Percentiles rank a stretch among this genome's conserved stretches.
These are phyloP conservation scores for Pseudopediastrum boryanum DNA, from an alignment of 139 green algal genomes.

Conservation along the genomic window DNA sequence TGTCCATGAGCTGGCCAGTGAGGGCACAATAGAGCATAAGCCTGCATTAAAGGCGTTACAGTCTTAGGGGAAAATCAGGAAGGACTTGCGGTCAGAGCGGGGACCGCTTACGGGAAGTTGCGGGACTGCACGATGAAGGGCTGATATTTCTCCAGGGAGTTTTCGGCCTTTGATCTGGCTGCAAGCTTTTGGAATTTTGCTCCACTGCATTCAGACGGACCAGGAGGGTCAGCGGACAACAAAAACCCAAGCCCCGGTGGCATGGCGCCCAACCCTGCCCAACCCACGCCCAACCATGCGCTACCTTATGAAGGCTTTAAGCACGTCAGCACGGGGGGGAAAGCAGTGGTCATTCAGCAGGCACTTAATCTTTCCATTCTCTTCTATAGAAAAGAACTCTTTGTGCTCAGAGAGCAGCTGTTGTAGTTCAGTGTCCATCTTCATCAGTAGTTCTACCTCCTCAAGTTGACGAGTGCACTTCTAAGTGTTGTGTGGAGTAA, in stretches of 20 bases:
- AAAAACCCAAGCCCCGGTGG: background rate
- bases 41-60: slow-evolving; percentile 29
- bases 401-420: slow-evolving; percentile 16
- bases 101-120: slow-evolving; percentile 73
- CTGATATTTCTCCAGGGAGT: slow-evolving; percentile 70
- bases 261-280: background rate
- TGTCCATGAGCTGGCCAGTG: slow-evolving; percentile 78
- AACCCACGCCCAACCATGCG: no score
- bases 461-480: no score
- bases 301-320: slow-evolving; percentile 46
- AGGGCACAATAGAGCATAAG: slow-evolving; percentile 81
- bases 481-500: no score
- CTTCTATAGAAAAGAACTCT: slow-evolving; percentile 34
- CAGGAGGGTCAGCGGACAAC: background rate
- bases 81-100: background rate
- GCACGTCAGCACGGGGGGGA: slow-evolving; percentile 35
- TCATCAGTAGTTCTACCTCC: no score
- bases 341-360: slow-evolving; percentile 56
- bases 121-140: slow-evolving; percentile 73
- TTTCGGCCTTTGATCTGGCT: slow-evolving; percentile 49
- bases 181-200: slow-evolving; percentile 59
- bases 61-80: background rate
- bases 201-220: slow-evolving; percentile 34
- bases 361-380: slow-evolving; percentile 55
- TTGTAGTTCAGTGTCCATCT: slow-evolving; percentile 23